These are phyloP conservation scores for Vitrella brassicaformis DNA, from an alignment of 73 alveolate genomes.

Conservation along the genomic window DNA sequence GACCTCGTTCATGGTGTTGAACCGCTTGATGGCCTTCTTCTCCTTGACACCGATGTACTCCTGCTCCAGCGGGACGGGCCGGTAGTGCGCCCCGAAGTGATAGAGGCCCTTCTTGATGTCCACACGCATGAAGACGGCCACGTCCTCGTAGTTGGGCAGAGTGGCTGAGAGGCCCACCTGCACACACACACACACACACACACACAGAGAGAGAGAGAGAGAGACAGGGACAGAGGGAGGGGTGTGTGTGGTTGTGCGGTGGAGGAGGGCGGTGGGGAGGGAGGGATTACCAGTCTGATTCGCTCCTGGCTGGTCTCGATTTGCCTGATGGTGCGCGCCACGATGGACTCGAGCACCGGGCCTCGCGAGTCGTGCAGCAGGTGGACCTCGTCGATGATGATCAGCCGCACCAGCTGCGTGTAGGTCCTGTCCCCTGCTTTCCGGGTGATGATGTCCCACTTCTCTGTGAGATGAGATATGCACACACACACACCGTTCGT, in stretches of 20 bases:
- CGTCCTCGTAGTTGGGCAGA: constrained; percentile 95
- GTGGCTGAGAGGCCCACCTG: constrained; percentile 95
- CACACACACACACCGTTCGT: too few species aligned
- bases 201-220: neutral
- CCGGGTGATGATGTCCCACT: constrained; percentile 98
- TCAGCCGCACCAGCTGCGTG: constrained; percentile 79
- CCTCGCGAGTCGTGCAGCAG: constrained; percentile 98
- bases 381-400: constrained; percentile 98
- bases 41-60: constrained; percentile 73
- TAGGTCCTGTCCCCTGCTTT: constrained; percentile 81
- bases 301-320: constrained; percentile 76
- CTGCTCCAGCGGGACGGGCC: constrained; percentile 96
- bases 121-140: constrained; percentile 86
- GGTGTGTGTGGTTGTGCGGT: neutral
- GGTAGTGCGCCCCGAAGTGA: constrained; percentile 85
- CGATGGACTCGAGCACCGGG: constrained; percentile 97
- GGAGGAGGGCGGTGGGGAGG: neutral
- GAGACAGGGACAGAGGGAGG: neutral
- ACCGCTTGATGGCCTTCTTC: constrained; percentile 94
- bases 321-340: constrained; percentile 91
- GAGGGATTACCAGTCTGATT: constrained; percentile 64
- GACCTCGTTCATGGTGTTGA: constrained; percentile 92
- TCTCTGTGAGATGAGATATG: too few species aligned
- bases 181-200: neutral
- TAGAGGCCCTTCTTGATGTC: constrained; percentile 76